Evolutionary conservation across 2,329 filamentous ascomycete species (phyloP).

Genomic region (Diaporthe destruens): DNA sequence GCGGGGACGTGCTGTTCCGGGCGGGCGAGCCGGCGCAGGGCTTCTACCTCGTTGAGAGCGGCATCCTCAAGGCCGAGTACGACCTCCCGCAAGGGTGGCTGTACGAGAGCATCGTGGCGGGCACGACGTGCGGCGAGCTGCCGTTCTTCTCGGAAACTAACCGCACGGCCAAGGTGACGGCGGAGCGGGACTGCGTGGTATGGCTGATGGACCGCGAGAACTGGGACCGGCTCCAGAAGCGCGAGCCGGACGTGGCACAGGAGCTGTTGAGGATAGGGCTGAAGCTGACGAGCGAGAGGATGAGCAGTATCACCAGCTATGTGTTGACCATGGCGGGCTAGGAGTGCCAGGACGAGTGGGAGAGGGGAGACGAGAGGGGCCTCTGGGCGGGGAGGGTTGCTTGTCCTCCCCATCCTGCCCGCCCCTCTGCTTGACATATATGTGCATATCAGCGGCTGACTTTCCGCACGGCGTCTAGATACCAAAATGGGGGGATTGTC

Average conservation of each 20-base stretch:
- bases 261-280: slow-evolving; percentile 90
- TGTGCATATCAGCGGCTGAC: slow-evolving; percentile 18
- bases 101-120: slow-evolving; percentile 92
- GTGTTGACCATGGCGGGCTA: slow-evolving; percentile 64
- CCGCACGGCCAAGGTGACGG: slow-evolving; percentile 86
- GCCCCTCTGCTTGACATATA: not conserved
- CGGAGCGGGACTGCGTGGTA: slow-evolving; percentile 83
- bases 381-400: not conserved
- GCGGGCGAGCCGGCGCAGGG: slow-evolving; percentile 82
- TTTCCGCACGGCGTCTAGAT: slow-evolving; percentile 24
- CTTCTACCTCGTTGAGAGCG: slow-evolving; percentile 92
- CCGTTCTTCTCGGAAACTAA: slow-evolving; percentile 95
- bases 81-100: slow-evolving; percentile 89
- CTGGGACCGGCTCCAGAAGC: slow-evolving; percentile 79
- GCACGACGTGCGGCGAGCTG: slow-evolving; percentile 94
- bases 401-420: not conserved
- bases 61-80: slow-evolving; percentile 91
- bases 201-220: slow-evolving; percentile 82
- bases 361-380: not conserved
- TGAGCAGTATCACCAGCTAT: slow-evolving; percentile 76
- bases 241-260: slow-evolving; percentile 81
- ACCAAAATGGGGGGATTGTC: slow-evolving; percentile 31
- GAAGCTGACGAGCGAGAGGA: slow-evolving; percentile 94
- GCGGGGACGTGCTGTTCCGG: slow-evolving; percentile 81
- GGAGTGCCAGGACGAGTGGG: not conserved